Evolutionary conservation across 2,329 filamentous ascomycete species (phyloP).

Genomic region (Endoconidiophora laricicola): DNA sequence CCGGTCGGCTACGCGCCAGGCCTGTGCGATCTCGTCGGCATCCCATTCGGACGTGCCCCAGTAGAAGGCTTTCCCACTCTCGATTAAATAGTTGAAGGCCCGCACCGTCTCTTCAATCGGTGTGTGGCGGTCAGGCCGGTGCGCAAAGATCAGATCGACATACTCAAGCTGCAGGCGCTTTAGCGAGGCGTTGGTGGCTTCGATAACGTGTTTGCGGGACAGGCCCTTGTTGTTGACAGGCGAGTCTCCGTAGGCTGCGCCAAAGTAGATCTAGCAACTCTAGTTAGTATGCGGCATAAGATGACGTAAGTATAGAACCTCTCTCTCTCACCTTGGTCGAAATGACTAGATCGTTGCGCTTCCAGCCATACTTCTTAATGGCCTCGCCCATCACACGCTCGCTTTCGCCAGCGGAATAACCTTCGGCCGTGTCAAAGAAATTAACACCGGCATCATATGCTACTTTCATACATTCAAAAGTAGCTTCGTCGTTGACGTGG

Average conservation of each 20-base stretch:
- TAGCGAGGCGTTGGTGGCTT: conserved; percentile 44
- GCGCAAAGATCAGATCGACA: conserved; percentile 53
- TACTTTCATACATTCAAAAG: conserved; percentile 42
- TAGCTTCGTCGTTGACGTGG: conserved; percentile 39
- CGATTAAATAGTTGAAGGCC: conserved; percentile 53
- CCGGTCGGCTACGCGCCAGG: conserved; percentile 42
- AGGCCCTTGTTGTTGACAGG: conserved; percentile 51
- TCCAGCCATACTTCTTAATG: conserved; percentile 43
- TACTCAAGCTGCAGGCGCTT: conserved; percentile 42
- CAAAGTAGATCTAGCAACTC: conserved; percentile 37
- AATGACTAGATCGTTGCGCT: conserved; percentile 43
- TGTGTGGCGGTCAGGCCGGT: conserved; percentile 49
- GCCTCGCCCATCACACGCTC: conserved; percentile 47
- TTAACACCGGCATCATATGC: conserved; percentile 45
- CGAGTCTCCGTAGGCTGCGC: conserved; percentile 40
- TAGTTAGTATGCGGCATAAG: background rate
- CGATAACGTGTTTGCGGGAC: conserved; percentile 52
- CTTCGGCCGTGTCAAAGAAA: conserved; percentile 46
- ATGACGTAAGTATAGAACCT: background rate
- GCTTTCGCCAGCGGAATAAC: conserved; percentile 42
- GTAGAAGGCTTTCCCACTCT: conserved; percentile 51
- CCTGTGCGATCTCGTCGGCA: conserved; percentile 47
- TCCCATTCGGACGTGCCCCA: conserved; percentile 56
- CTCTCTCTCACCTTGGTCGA: conserved; percentile 32
- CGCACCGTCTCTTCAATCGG: conserved; percentile 57